Conservation (phyloP, 2,329 filamentous ascomycete species). For the Microthyrium microscopicum region DNA sequence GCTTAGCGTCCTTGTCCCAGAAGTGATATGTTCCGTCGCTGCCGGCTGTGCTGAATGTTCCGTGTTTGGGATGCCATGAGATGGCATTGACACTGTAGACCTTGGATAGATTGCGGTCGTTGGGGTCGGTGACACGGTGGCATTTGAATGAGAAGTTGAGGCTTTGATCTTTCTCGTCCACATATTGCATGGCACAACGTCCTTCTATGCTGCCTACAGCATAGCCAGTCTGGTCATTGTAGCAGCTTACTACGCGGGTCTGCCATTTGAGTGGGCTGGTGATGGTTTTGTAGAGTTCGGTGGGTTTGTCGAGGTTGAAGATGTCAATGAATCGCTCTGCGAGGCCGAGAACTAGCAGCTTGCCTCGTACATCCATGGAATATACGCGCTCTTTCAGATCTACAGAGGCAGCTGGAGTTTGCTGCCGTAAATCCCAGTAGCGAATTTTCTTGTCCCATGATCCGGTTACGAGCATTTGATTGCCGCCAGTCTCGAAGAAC, state of each 20-base stretch:
- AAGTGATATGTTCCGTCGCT: slow-evolving; percentile 94
- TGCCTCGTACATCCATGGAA: slow-evolving; percentile 77
- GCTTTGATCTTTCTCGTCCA: slow-evolving; percentile 83
- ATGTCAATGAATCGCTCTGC: slow-evolving; percentile 95
- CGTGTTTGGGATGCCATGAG: slow-evolving; percentile 89
- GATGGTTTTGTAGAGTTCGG: slow-evolving; percentile 87
- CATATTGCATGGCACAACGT: slow-evolving; percentile 93
- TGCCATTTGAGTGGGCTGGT: slow-evolving; percentile 98
- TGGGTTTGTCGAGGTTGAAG: slow-evolving; percentile 66
- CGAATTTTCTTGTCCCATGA: slow-evolving; percentile 85
- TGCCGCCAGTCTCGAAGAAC: slow-evolving; percentile 40
- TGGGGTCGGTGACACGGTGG: slow-evolving; percentile 63
- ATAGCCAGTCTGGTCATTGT: slow-evolving; percentile 79
- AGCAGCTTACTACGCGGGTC: slow-evolving; percentile 88
- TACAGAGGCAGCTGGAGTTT: slow-evolving; percentile 47
- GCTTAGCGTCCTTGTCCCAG: slow-evolving; percentile 55
- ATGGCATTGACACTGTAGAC: slow-evolving; percentile 95
- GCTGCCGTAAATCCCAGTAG: slow-evolving; percentile 66
- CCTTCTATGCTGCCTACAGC: slow-evolving; percentile 95
- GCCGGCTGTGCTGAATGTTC: slow-evolving; percentile 95
- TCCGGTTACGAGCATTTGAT: slow-evolving; percentile 77
- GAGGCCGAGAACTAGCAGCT: slow-evolving; percentile 79
- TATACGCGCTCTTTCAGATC: slow-evolving; percentile 66
- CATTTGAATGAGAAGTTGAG: slow-evolving; percentile 98
- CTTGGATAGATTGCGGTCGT: slow-evolving; percentile 52